phyloP scores from a whole-genome alignment of 805 yeast genomes.

The Schwanniomyces yamadae region DNA sequence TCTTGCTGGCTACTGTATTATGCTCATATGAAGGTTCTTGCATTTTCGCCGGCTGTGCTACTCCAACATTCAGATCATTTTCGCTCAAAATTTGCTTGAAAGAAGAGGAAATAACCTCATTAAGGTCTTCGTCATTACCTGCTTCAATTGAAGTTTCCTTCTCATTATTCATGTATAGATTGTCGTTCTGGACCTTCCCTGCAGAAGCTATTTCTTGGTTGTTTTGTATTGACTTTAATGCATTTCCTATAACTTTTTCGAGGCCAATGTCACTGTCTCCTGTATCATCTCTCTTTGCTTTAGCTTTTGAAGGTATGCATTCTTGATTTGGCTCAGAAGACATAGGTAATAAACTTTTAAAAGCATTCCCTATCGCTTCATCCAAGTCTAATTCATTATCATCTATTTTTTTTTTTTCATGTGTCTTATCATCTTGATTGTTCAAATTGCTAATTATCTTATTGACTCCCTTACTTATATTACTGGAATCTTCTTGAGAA shows the following conservation, averaged over 20 bases:
- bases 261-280: constrained; percentile 23
- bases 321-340: background rate
- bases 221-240: constrained; percentile 23
- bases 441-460: background rate
- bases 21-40: too few relatives aligned
- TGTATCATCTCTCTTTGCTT: constrained; percentile 1
- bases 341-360: constrained; percentile 7
- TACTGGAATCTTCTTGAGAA: background rate
- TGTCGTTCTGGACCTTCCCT: background rate
- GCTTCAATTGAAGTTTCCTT: background rate
- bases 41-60: too few relatives aligned
- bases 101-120: constrained; percentile 15
- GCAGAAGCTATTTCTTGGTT: background rate
- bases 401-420: background rate
- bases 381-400: constrained; percentile 12
- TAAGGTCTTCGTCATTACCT: constrained; percentile 4
- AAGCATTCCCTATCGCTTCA: constrained; percentile 20
- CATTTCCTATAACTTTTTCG: constrained; percentile 40
- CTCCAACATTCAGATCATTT: too few relatives aligned
- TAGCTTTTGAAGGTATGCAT: background rate
- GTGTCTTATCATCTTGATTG: constrained; percentile 1
- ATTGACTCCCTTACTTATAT: background rate
- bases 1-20: too few relatives aligned
- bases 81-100: constrained; percentile 14
- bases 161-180: background rate